These are phyloP conservation scores for Trypanosomatidae sp. DNA, from an alignment of 208 protist genomes.

Conservation along the genomic window DNA sequence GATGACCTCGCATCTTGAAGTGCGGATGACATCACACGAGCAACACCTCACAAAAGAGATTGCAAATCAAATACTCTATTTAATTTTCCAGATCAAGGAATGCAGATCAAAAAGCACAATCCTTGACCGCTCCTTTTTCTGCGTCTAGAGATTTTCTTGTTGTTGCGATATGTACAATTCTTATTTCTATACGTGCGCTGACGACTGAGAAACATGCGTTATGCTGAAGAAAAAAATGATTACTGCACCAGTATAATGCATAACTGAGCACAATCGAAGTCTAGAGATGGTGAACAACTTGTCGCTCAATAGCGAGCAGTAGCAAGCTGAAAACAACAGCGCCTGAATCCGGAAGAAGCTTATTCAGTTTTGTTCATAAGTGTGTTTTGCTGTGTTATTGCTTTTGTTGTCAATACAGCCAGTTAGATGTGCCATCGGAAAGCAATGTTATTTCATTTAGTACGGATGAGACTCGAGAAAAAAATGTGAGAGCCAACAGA, in stretches of 20 bases:
- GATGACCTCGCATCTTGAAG: background rate
- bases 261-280: background rate
- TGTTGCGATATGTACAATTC: background rate
- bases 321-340: background rate
- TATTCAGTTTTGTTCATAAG: background rate
- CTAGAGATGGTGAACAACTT: background rate
- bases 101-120: too few relatives aligned
- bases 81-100: background rate
- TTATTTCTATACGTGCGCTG: background rate
- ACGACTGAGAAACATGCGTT: background rate
- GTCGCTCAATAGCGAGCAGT: background rate
- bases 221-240: background rate
- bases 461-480: background rate
- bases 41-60: background rate
- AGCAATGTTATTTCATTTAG: background rate
- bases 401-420: background rate
- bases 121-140: background rate
- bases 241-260: background rate
- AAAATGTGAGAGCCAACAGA: background rate
- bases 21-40: background rate
- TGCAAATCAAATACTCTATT: background rate
- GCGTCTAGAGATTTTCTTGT: background rate
- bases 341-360: background rate
- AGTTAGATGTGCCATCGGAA: background rate
- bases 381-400: background rate